Base-by-base conservation (phyloP, 129 eudicot species). In the Oenanthe sinensis region DNA sequence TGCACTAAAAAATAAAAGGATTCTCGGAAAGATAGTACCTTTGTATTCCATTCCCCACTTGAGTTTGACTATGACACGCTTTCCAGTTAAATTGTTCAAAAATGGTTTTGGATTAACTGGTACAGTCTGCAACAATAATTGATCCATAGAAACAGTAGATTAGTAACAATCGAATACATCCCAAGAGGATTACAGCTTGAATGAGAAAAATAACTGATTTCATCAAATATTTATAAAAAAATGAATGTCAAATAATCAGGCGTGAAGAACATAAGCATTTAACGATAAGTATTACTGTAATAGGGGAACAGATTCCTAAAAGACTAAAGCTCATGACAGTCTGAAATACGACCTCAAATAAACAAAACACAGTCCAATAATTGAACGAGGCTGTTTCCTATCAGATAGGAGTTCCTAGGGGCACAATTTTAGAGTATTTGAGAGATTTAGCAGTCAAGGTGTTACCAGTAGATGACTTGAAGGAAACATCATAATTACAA, bases 31-130 rank as follows among this genome's bases (percentile, higher is more conserved):
- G n/a, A 75, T 11, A 48, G 8, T 70, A 88, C 91, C 97, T 88
- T 92, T 92, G 86, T 92, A 92, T 74, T 92, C 97, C 96, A 92
- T 90, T 84, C 97, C 97, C 97, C 97, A 90, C 81, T 92, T 90
- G 81, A 92, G 90, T 74, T 92, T 92, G 70, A 92, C 97, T 77
- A 92, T 87, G 74, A 92, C 97, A 54, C 82, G 86, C 82, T 92
- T 92, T 76, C 97, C 97, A 79, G 96, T 92, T 86, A 92, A 81
- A 75, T 92, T 92, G 91, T 92, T 92, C 90, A 92, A 85, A 77
- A 92, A 92, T 24, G 97, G 97, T 49, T 90, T 92, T 48, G 97
- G 97, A 79, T 91, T 91, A 68, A 91, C 97, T 0, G 97, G 97
- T 74, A 91, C 91, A 3, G 90, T 89, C 97, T 91, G 86, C 87